Conservation (phyloP, 768 basidiomycete genomes). For the Rhodotorula sphaerocarpa region DNA sequence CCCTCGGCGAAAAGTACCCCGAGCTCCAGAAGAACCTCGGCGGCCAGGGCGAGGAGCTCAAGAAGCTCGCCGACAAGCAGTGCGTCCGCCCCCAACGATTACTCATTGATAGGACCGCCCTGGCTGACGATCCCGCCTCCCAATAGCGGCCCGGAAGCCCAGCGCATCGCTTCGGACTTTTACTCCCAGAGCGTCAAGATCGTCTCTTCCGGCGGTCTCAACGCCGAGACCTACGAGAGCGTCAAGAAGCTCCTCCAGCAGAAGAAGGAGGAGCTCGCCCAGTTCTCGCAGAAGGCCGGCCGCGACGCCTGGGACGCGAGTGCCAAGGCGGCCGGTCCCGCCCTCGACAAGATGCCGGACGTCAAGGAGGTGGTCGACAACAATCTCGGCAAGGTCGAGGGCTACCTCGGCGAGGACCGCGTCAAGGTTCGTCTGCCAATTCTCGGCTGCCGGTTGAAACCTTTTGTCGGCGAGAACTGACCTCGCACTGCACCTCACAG, state of each 20-base stretch:
- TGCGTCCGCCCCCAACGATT: not conserved
- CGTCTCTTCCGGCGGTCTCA: conserved; percentile 33
- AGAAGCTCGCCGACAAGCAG: conserved; percentile 37
- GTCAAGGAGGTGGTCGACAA: conserved; percentile 37
- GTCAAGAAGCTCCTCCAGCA: conserved; percentile 33
- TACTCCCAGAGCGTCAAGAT: conserved; percentile 31
- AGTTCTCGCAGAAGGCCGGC: conserved; percentile 32
- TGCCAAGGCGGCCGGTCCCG: conserved; percentile 31
- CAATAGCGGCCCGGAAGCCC: conserved; percentile 37
- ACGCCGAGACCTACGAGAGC: conserved; percentile 35
- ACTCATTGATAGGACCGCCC: no score
- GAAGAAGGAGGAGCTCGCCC: conserved; percentile 32
- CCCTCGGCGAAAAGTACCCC: conserved; percentile 35
- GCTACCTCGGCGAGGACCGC: conserved; percentile 38
- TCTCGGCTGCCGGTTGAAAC: not conserved
- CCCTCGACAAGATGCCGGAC: conserved; percentile 38
- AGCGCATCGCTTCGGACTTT: conserved; percentile 32
- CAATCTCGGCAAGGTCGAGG: conserved; percentile 30
- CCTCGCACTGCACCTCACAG: no score
- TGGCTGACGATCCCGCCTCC: not conserved
- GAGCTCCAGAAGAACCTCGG: conserved; percentile 35
- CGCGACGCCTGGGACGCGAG: conserved; percentile 34
- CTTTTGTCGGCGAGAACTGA: no score
- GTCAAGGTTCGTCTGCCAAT: conserved; percentile 24
- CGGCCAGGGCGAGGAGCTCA: conserved; percentile 27